Evolutionary conservation across 2,329 filamentous ascomycete genomes (phyloP), one percentile per base, ranked within the genome.

Genomic region (Zymoseptoria tritici): DNA sequence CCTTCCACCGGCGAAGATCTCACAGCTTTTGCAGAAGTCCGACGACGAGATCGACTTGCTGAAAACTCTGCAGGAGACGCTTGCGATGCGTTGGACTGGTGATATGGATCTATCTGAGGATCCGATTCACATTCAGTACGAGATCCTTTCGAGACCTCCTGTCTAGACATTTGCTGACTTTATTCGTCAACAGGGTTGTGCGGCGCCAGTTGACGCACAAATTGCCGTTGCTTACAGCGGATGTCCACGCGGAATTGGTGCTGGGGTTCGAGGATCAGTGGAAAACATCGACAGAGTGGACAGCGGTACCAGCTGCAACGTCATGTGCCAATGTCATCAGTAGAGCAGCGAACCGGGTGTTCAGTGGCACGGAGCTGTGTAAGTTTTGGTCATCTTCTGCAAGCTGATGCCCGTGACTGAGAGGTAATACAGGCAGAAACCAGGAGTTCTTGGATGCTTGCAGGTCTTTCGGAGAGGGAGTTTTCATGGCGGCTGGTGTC

Each of bases 351-450:
- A 67, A 67, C 36, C 56, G 64, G 9, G 62, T 66, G 4, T 63
- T 67, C 20, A 59, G 60, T 22, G 63, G 65, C n/a, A 56, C 52
- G 9, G 62, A 63, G 29, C 60, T 67, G 4, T 67, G 65, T 59
- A 24, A 50, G 55, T 52, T 9, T 36, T 21, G 26, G 29, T 31
- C 9, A 13, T 29, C 50, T 24, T 20, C 8, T 57, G 4, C 20
- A 21, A 50, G 19, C 13, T 58, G 49, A 51, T 22, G 26, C 26
- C 26, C 7, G 26, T 29, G 22, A 31, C 22, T 29, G 52, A 52
- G 4, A 20, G 22, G n/a, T 20, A n/a, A 26, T 21, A 11, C 21
- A 59, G 49, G 54, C 36, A 57, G 63, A 9, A 62, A 57, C 49
- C 57, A 57, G 4, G 60, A 63, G 11, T 67, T 62, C 36, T 46